Percentiles rank a stretch among this genome's conserved stretches.
phyloP scores from a whole-genome alignment of 495 filamentous ascomycete genomes.

The Penicillium egyptiacum region DNA sequence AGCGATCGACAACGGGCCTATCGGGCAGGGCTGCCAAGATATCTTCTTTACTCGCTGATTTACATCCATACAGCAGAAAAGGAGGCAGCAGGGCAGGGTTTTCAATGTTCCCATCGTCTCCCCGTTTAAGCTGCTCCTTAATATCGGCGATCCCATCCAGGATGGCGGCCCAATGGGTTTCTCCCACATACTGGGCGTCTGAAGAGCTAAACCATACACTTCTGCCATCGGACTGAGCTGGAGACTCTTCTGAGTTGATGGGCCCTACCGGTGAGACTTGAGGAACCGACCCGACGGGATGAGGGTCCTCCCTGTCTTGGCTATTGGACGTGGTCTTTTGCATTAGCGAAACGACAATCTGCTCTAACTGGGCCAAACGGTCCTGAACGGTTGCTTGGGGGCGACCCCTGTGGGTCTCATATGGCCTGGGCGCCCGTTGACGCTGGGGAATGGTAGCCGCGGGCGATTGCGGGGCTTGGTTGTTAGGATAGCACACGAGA shows the following conservation, averaged over 20 bases:
- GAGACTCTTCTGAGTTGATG: background rate
- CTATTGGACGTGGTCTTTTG: background rate
- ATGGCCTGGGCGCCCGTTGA: background rate
- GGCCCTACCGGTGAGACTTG: background rate
- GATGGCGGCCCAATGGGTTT: background rate
- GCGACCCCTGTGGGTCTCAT: background rate
- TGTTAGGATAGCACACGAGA: background rate
- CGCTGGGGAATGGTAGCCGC: too few relatives aligned
- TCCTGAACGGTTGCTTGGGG: background rate
- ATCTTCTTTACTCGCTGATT: conserved; percentile 2
- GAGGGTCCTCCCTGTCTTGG: background rate
- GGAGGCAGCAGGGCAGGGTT: background rate
- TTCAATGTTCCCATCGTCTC: background rate
- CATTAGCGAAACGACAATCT: background rate
- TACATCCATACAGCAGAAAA: background rate
- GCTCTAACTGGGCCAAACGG: background rate
- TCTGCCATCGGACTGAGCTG: background rate
- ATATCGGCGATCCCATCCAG: background rate
- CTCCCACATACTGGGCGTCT: background rate
- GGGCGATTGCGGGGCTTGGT: background rate
- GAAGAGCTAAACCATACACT: background rate
- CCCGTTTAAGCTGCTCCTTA: background rate
- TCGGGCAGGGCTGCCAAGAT: background rate
- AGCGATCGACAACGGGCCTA: background rate
- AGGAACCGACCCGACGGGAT: background rate